Evolutionary conservation across 441 rosid species (phyloP).

Genomic region (Croton laevigatus): DNA sequence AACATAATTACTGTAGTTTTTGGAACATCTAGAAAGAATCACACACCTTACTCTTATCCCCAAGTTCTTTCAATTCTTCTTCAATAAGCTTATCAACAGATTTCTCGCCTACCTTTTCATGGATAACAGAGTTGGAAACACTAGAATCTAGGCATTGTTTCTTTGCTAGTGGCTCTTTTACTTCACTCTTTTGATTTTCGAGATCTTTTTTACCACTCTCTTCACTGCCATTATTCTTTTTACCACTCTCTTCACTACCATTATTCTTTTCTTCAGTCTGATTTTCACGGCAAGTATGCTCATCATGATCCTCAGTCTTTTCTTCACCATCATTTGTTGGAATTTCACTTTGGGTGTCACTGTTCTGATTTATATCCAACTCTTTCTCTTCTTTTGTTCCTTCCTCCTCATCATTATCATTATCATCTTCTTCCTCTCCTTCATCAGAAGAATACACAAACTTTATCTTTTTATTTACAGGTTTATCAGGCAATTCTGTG

Average conservation of each 20-base stretch:
- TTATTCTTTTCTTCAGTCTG: conserved; percentile 28
- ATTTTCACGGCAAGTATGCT: conserved; percentile 25
- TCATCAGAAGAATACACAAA: conserved; percentile 71
- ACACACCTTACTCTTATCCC: conserved; percentile 84
- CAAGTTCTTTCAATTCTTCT: conserved; percentile 85
- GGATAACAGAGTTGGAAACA: conserved; percentile 31
- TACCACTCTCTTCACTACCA: conserved; percentile 24
- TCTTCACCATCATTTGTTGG: conserved; percentile 18
- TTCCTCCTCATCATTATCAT: conserved; percentile 22
- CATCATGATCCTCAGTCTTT: not conserved
- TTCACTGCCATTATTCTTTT: conserved; percentile 17
- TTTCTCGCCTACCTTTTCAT: conserved; percentile 46
- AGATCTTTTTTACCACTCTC: conserved; percentile 26
- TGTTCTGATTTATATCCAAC: conserved; percentile 25
- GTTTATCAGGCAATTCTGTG: conserved; percentile 41
- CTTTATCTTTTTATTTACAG: conserved; percentile 69
- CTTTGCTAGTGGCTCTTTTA: conserved; percentile 58
- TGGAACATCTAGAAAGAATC: conserved; percentile 3
- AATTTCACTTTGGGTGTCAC: conserved; percentile 30
- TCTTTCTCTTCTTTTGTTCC: conserved; percentile 31
- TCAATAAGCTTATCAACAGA: conserved; percentile 90
- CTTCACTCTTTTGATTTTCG: conserved; percentile 32
- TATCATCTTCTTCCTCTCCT: conserved; percentile 23
- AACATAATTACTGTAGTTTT: no score
- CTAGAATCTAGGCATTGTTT: conserved; percentile 55